Evolutionary conservation across 2,329 filamentous ascomycete species (phyloP).

Genomic region (Cladophialophora psammophila): DNA sequence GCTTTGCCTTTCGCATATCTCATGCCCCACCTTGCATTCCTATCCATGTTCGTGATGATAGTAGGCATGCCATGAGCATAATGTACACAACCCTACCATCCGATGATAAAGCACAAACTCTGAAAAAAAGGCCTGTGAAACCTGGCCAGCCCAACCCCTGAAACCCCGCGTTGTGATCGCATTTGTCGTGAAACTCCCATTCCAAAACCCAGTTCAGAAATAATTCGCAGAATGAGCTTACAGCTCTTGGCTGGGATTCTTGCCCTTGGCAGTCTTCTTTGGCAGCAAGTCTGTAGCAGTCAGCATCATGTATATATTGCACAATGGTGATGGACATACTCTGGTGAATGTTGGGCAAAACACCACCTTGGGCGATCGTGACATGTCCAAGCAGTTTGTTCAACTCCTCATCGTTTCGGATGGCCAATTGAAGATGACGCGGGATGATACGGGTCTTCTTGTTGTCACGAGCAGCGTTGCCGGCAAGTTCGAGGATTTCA

Average conservation of each 20-base stretch:
- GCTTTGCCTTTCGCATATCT: conserved; percentile 49
- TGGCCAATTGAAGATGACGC: conserved; percentile 97
- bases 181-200: conserved; percentile 69
- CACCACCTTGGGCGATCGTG: conserved; percentile 96
- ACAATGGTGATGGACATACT: conserved; percentile 66
- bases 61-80: conserved; percentile 60
- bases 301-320: conserved; percentile 48
- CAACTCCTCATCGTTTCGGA: conserved; percentile 99
- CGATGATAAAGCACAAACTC: conserved; percentile 38
- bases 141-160: conserved; percentile 64
- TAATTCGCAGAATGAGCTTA: conserved; percentile 68
- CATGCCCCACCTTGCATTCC: conserved; percentile 39
- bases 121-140: conserved; percentile 60
- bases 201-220: conserved; percentile 68
- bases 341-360: conserved; percentile 95
- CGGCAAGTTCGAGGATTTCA: conserved; percentile 98
- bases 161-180: conserved; percentile 76
- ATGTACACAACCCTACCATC: conserved; percentile 66
- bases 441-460: conserved; percentile 99
- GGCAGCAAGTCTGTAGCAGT: conserved; percentile 83
- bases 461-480: conserved; percentile 98
- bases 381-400: conserved; percentile 98
- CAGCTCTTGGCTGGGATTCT: conserved; percentile 92
- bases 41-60: conserved; percentile 45
- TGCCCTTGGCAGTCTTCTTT: conserved; percentile 98